A percentile compares a stretch with the other conserved stretches of the same genome.
phyloP scores from a whole-genome alignment of 192 early-diverging fungal genomes.

The Allomyces arbusculus region DNA sequence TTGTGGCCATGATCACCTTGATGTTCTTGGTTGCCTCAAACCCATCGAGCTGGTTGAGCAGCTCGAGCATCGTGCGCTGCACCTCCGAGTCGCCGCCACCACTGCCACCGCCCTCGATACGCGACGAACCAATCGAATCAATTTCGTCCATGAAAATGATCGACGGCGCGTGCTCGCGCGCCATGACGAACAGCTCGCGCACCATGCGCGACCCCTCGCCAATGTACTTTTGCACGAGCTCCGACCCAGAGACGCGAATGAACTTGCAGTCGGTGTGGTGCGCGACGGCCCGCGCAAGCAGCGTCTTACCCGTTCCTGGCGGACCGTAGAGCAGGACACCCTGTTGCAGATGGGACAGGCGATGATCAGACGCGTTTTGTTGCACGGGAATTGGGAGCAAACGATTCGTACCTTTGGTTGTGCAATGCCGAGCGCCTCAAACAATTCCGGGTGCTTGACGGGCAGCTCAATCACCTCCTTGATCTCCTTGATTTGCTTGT shows the following conservation, averaged over 20 bases:
- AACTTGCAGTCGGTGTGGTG: constrained; percentile 84
- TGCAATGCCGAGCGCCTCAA: constrained; percentile 92
- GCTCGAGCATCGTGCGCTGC: constrained; percentile 75
- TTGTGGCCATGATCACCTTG: constrained; percentile 84
- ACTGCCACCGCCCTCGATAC: constrained; percentile 46
- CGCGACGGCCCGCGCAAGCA: constrained; percentile 74
- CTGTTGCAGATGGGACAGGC: constrained; percentile 4
- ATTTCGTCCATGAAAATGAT: constrained; percentile 91
- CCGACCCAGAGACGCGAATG: constrained; percentile 75
- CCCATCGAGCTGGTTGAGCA: constrained; percentile 74
- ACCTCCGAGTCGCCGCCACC: constrained; percentile 73
- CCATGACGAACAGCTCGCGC: constrained; percentile 75
- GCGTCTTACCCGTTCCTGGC: constrained; percentile 73
- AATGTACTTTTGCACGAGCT: constrained; percentile 84
- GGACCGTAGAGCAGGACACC: constrained; percentile 85
- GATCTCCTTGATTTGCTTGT: constrained; percentile 99
- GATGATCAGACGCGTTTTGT: background rate
- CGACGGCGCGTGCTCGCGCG: constrained; percentile 74
- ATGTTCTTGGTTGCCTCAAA: constrained; percentile 83
- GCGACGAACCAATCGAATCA: constrained; percentile 71
- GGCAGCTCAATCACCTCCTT: constrained; percentile 99
- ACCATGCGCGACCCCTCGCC: constrained; percentile 84
- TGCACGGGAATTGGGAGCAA: too few species aligned
- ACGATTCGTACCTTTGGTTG: constrained; percentile 60
- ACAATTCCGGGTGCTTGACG: constrained; percentile 97